These are phyloP conservation scores for Filobasidium floriforme DNA, from an alignment of 768 basidiomycete genomes.

Conservation along the genomic window DNA sequence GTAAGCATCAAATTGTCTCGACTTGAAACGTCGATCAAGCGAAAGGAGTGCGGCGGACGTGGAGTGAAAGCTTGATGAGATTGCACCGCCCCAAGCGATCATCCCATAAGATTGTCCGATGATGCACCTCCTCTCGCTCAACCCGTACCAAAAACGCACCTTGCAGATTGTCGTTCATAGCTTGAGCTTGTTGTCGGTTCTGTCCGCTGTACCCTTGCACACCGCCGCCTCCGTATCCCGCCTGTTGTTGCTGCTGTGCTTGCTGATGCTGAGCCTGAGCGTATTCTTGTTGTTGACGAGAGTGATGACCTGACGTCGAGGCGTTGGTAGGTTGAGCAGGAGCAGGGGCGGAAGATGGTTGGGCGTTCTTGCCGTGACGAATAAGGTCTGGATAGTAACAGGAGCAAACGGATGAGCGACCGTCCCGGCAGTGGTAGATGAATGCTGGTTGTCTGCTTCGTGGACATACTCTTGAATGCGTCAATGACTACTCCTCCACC, in stretches of 20 bases:
- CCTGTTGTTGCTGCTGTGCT: slow-evolving; percentile 37
- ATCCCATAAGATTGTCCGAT: not conserved
- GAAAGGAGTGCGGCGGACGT: not conserved
- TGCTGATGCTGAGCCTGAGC: slow-evolving; percentile 39
- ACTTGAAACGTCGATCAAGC: not conserved
- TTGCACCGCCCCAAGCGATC: not conserved
- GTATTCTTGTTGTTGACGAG: slow-evolving; percentile 43
- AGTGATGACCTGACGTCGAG: slow-evolving; percentile 7
- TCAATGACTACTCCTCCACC: slow-evolving; percentile 55
- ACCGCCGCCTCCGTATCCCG: slow-evolving; percentile 14
- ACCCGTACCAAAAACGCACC: not conserved
- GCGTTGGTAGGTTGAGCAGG: slow-evolving; percentile 28
- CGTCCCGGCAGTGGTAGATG: slow-evolving; percentile 6
- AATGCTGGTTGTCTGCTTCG: too few relatives aligned
- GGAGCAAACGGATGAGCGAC: slow-evolving; percentile 16
- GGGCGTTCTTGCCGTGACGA: slow-evolving; percentile 65
- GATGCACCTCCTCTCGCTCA: too few relatives aligned
- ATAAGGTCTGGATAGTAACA: slow-evolving; percentile 57
- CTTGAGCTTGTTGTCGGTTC: slow-evolving; percentile 20
- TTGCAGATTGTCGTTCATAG: slow-evolving; percentile 3
- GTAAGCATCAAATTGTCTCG: not conserved
- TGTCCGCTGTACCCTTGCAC: slow-evolving; percentile 10
- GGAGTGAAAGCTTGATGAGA: not conserved
- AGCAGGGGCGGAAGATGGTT: slow-evolving; percentile 32
- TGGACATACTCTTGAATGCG: slow-evolving; percentile 73